phyloP scores from a whole-genome alignment of 306 rosid species.

The Comarum palustre region DNA sequence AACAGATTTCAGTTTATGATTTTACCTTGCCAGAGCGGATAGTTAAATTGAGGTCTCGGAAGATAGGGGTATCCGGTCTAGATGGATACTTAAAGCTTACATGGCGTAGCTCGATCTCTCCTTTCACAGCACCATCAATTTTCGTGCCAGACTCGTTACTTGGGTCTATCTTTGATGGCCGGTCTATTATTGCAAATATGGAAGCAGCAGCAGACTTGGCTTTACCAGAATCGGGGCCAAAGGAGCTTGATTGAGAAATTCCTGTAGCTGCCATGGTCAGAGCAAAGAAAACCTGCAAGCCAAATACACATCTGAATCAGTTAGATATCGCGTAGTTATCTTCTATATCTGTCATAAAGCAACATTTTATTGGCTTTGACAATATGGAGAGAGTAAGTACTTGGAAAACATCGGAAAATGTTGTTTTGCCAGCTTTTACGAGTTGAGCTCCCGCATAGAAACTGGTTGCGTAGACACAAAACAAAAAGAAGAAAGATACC shows the following conservation, averaged over 20 bases:
- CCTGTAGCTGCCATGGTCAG: slow-evolving; percentile 76
- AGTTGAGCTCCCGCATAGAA: slow-evolving; percentile 80
- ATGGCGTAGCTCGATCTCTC: slow-evolving; percentile 59
- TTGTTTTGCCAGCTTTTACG: slow-evolving; percentile 42
- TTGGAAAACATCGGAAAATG: slow-evolving; percentile 59
- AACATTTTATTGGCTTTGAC: neutral
- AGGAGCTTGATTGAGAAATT: slow-evolving; percentile 56
- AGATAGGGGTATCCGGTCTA: slow-evolving; percentile 69
- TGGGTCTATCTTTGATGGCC: slow-evolving; percentile 56
- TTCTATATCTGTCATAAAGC: neutral
- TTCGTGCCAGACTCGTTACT: slow-evolving; percentile 60
- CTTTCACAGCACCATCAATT: slow-evolving; percentile 45
- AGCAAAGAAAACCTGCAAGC: slow-evolving; percentile 74
- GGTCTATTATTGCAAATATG: slow-evolving; percentile 54
- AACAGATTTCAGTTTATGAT: neutral
- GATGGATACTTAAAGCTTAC: slow-evolving; percentile 74
- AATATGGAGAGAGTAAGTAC: slow-evolving; percentile 30
- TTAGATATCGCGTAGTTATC: neutral
- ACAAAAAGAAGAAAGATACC: slow-evolving; percentile 60
- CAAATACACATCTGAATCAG: neutral
- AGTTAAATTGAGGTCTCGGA: slow-evolving; percentile 59
- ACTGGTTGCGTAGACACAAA: slow-evolving; percentile 60
- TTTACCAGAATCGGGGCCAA: slow-evolving; percentile 55
- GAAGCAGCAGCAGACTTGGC: slow-evolving; percentile 66
- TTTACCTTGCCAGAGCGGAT: slow-evolving; percentile 77